Evolutionary conservation across 805 yeast species (phyloP).

Genomic region (Hanseniaspora lindneri): DNA sequence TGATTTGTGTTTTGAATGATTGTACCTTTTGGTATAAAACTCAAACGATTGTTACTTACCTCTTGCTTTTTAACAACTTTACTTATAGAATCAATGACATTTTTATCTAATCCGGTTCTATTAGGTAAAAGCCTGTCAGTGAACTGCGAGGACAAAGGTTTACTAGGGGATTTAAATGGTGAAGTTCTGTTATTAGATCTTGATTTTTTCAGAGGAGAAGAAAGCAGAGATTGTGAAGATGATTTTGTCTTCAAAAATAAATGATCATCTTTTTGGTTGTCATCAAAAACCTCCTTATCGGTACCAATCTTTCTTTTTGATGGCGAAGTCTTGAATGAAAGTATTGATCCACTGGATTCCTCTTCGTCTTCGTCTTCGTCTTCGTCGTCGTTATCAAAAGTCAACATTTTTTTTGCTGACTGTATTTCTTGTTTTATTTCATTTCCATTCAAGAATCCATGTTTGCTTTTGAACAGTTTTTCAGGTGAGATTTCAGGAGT

Average conservation of each 20-base stretch:
- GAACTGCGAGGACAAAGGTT: constrained; percentile 33
- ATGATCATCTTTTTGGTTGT: not conserved
- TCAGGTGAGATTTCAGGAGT: constrained; percentile 6
- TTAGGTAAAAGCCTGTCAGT: constrained; percentile 83
- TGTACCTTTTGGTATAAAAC: constrained; percentile 3
- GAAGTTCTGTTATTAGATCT: constrained; percentile 5
- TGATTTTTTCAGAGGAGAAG: constrained; percentile 6
- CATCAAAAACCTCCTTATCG: not conserved
- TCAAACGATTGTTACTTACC: constrained; percentile 32
- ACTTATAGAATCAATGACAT: constrained; percentile 35
- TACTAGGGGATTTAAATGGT: constrained; percentile 10
- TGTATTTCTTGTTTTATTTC: not conserved
- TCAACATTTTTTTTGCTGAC: not conserved
- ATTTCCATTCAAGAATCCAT: not conserved
- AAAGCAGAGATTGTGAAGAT: not conserved
- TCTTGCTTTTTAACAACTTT: constrained; percentile 32
- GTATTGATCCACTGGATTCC: not conserved
- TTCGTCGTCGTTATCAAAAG: not conserved
- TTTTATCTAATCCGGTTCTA: constrained; percentile 73
- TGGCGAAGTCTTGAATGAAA: constrained; percentile 1
- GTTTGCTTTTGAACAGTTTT: not conserved
- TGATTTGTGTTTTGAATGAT: not conserved
- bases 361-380: not conserved
- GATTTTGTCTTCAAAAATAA: not conserved
- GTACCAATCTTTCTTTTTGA: not conserved